Evolutionary conservation across 1,284 basidiomycete genomes (phyloP), one percentile per base, ranked within the genome.

Genomic region (Grifola frondosa): DNA sequence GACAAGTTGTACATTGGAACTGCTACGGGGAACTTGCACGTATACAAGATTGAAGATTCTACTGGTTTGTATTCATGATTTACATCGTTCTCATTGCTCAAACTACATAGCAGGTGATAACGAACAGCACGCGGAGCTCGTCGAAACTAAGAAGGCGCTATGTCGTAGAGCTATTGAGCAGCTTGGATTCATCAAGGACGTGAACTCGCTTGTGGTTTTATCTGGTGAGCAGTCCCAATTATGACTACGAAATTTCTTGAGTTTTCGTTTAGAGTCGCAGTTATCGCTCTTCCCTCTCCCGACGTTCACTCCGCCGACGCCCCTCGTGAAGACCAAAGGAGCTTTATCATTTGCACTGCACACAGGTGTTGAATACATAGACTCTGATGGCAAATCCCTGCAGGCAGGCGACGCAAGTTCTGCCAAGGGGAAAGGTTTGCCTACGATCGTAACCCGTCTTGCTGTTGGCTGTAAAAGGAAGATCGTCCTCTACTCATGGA

Each of bases 381-480:
- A 53, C 20, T 35, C 53, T 6, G 57, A 62, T 38, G 47, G 49
- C 17, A 63, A 33, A 17, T 17, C 25, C 3, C 39, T 37, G 5
- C 43, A 49, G 8, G 49, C 55, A 8, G 42, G 31, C n/a, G 44
- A 50, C 4, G 49, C 46, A 19, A 67, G 66, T 25, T 67, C 69
- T 26, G 53, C 53, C 24, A 70, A 67, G 44, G 55, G 64, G 9
- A 70, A 72, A 46, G 62, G 71, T 12, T 77, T 84, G 20, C 78
- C 82, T 11, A 75, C 75, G 3, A 63, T 84, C 13, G 70, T 90
- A n/a, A 89, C 90, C 1, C 78, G 81, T 44, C 72, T 99, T 8
- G 77, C 92, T 4, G 75, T 98, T 6, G 95, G 92, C 12, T 95
- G 93, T 58, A 73, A 86, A 52, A 78, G 94, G 50, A 91, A 87